These are phyloP conservation scores for Nyctanthes arbortristis DNA, from an alignment of 257 asterid genomes.

Conservation along the genomic window DNA sequence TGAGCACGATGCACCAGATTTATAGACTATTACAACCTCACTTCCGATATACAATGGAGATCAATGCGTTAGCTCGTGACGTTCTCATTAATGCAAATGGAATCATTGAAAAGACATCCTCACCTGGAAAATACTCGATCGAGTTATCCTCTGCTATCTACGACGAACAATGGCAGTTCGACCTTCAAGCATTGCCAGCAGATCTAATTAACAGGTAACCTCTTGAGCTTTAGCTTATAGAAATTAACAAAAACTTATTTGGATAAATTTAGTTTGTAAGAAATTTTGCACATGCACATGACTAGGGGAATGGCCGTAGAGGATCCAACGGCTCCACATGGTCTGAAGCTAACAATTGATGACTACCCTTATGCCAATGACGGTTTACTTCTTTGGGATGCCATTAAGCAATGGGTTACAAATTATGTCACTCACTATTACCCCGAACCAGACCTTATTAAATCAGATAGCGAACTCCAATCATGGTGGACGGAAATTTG, in stretches of 20 bases:
- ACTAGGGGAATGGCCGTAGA: constrained; percentile 78
- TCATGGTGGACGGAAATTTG: constrained; percentile 79
- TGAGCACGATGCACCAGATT: constrained; percentile 83
- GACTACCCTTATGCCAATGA: constrained; percentile 85
- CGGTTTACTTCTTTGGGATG: constrained; percentile 74
- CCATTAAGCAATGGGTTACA: constrained; percentile 65
- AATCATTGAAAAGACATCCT: constrained; percentile 53
- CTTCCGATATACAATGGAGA: constrained; percentile 87
- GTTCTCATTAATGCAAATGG: constrained; percentile 59
- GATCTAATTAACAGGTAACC: constrained; percentile 65
- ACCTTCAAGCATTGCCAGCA: constrained; percentile 64
- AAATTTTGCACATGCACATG: neutral
- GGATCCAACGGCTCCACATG: constrained; percentile 70
- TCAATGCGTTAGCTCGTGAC: constrained; percentile 71
- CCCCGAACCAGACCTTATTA: constrained; percentile 31
- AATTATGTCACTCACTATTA: constrained; percentile 62
- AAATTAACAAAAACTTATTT: neutral
- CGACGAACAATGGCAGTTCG: constrained; percentile 67
- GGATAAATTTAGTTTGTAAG: neutral
- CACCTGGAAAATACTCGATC: constrained; percentile 52
- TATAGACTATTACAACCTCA: constrained; percentile 68
- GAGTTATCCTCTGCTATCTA: constrained; percentile 69
- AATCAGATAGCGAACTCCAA: constrained; percentile 63
- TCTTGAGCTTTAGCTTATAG: neutral
- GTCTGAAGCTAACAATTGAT: constrained; percentile 63